phyloP scores from a whole-genome alignment of 257 asterid species.

The Apocynum venetum region DNA sequence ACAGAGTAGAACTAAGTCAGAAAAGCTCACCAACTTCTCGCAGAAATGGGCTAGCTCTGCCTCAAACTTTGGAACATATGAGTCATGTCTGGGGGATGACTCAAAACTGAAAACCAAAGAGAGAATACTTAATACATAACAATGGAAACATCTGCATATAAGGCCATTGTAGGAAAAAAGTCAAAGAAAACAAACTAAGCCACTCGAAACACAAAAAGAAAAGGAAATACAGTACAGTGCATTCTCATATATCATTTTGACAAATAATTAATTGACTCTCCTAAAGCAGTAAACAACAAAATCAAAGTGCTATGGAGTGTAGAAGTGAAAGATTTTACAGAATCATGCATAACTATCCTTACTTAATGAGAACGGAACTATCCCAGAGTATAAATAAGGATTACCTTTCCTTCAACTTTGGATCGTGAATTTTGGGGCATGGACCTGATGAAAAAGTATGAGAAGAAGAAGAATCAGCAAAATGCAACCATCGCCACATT shows the following conservation, averaged over 20 bases:
- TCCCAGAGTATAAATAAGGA: background rate
- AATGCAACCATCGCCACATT: background rate
- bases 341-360: background rate
- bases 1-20: background rate
- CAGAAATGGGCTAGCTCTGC: slow-evolving; percentile 92
- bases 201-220: background rate
- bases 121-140: slow-evolving; percentile 18
- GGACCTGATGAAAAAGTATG: slow-evolving; percentile 48
- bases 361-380: background rate
- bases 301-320: background rate
- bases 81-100: slow-evolving; percentile 81
- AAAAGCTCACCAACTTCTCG: slow-evolving; percentile 74
- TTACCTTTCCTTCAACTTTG: slow-evolving; percentile 94
- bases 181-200: background rate
- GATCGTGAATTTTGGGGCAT: slow-evolving; percentile 92
- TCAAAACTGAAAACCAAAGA: slow-evolving; percentile 62
- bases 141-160: background rate
- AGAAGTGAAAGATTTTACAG: background rate
- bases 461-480: slow-evolving; percentile 8
- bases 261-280: background rate
- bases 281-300: background rate
- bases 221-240: background rate
- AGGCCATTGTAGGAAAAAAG: background rate
- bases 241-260: no score
- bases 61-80: slow-evolving; percentile 82